These are phyloP conservation scores for Microbotryum silenes-acaulis DNA, from an alignment of 1,284 basidiomycete species.

Conservation along the genomic window DNA sequence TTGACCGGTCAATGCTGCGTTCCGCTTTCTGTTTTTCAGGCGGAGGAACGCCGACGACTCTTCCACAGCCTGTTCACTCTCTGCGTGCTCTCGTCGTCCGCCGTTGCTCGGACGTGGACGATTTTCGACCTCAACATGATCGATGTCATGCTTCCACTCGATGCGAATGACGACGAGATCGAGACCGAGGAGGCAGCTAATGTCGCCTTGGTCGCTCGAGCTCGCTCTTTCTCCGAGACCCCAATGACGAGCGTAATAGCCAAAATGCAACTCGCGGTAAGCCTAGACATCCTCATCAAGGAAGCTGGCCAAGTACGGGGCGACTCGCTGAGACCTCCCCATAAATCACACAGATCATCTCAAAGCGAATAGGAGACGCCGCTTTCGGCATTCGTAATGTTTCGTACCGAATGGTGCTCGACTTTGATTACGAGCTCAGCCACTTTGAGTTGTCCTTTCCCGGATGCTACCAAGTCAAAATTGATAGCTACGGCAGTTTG, in stretches of 20 bases:
- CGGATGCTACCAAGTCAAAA: constrained; percentile 14
- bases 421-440: constrained; percentile 44
- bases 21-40: constrained; percentile 4
- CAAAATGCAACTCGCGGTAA: constrained; percentile 25
- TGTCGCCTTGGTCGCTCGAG: constrained; percentile 15
- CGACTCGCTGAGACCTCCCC: background rate
- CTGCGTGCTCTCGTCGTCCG: constrained; percentile 21
- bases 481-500: constrained; percentile 18
- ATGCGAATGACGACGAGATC: constrained; percentile 28
- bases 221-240: constrained; percentile 19
- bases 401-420: constrained; percentile 44
- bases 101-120: constrained; percentile 27
- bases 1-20: background rate
- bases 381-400: constrained; percentile 46
- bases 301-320: constrained; percentile 20
- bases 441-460: constrained; percentile 26
- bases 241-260: constrained; percentile 26
- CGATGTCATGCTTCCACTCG: constrained; percentile 26
- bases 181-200: constrained; percentile 14
- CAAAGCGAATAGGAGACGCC: constrained; percentile 3
- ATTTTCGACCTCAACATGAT: constrained; percentile 23
- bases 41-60: constrained; percentile 18
- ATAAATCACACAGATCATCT: background rate
- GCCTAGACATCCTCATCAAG: no score
- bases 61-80: constrained; percentile 30